Evolutionary conservation across 495 filamentous ascomycete genomes (phyloP).

Genomic region (Talaromyces nanjingensis): DNA sequence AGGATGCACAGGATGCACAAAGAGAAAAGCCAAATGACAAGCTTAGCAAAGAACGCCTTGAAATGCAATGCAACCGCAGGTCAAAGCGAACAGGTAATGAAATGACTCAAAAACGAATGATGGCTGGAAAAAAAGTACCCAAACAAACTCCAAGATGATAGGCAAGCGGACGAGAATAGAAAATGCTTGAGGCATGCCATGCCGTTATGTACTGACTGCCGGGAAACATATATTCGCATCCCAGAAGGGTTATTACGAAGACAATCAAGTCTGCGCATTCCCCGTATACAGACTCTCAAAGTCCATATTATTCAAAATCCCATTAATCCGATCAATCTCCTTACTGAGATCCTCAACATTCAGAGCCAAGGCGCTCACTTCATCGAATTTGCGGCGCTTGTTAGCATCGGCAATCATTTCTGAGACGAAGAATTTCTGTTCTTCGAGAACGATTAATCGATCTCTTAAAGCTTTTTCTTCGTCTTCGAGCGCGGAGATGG

Average conservation of each 20-base stretch:
- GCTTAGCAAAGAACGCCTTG: neutral
- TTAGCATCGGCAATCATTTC: conserved; percentile 83
- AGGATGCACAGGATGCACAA: neutral
- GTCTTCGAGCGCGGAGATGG: conserved; percentile 65
- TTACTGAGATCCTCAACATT: conserved; percentile 79
- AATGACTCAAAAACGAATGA: neutral
- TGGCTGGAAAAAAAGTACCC: conserved; percentile 15
- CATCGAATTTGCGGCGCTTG: conserved; percentile 78
- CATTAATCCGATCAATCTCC: conserved; percentile 69
- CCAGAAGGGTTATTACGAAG: neutral
- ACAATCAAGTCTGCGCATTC: conserved; percentile 13
- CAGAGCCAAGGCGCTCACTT: conserved; percentile 68
- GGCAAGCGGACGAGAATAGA: neutral
- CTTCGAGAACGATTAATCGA: conserved; percentile 81
- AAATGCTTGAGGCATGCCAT: neutral
- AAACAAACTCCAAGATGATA: neutral
- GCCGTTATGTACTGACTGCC: neutral
- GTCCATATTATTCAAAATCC: conserved; percentile 41
- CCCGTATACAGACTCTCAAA: conserved; percentile 45
- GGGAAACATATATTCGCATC: neutral
- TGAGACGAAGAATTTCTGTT: conserved; percentile 85
- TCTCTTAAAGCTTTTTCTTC: conserved; percentile 86
- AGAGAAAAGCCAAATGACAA: too few relatives aligned
- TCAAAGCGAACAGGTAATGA: neutral
- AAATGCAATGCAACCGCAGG: neutral